Evolutionary conservation across 768 basidiomycete genomes (phyloP), one percentile per base, ranked within the genome.

Genomic region (Collybiopsis luxurians): DNA sequence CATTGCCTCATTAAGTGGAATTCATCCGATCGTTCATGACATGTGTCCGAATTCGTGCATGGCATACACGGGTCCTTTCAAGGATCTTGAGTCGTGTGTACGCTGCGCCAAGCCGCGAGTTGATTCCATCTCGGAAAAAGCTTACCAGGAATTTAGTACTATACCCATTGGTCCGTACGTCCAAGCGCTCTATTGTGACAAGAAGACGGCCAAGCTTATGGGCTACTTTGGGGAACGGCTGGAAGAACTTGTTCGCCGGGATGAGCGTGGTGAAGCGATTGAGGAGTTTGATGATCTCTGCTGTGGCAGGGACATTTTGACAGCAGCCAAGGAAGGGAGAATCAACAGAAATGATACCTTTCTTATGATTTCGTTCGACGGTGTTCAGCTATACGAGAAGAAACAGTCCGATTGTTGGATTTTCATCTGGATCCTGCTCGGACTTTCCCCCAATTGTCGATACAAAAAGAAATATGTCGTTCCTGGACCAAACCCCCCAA

Each of bases 341-440:
- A 55, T 69, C 27, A 45, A 46, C 3, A 31, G 55, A 2, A 15
- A 61, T 15, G 71, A 78, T 38, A 68, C 69, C 0, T 49, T 75
- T 4, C 59, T 78, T 1, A 64, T 75, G 55, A 55, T 71, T 0
- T 78, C 74, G 0, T 60, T 76, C 7, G 71, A 80, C 50, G 74
- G 77, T 0, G 70, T 72, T 0, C 77, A 80, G 56, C 68, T 80
- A 2, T 76, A 76, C 56, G 52, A 53, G 6, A 64, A 63, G 59
- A 78, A 76, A 59, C 42, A 12, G 2, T 68, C 75, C 4, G 64
- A 65, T 26, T 65, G 64, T 17, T 73, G 72, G 70, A 64, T 73
- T 0, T 68, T 64, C 12, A 73, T 78, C 0, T 79, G 74, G 73
- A 54, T 79, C 0, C 40, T 79, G 0, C 13, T 74, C 0, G 69